Base-by-base conservation (phyloP, 257 asterid genomes). In the Rauvolfia tetraphylla region DNA sequence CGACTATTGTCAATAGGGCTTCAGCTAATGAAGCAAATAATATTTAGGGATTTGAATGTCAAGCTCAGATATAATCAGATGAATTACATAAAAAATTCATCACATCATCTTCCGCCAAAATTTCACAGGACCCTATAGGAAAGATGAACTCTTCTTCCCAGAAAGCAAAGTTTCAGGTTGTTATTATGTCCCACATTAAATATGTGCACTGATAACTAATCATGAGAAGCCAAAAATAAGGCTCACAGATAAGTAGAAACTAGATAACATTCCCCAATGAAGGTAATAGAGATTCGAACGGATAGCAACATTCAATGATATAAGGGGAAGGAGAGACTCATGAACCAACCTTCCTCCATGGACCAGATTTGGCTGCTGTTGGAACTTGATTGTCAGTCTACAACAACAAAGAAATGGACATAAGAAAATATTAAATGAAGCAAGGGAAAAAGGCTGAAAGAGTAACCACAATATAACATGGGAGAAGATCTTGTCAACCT, bases 281-380 rank as follows among this genome's bases (percentile, higher is more conserved):
- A 53, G n/a, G 39, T 7, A 69, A 3, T 46, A 41, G 20, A 49
- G 5, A 48, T 49, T 49, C 3, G 34, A 46, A 48, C 33, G 39
- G 73, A 75, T 39, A 23, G 7, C 51, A 41, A 53, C 53, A 49
- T 38, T 3, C 46, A 54, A 70, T 58, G 31, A 65, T 25, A 46
- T 36, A 3, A 61, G 13, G 69, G 33, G 18, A 31, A 12, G 71
- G 73, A 73, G 73, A 73, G 66, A 42, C 72, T 78, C 72, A 49
- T 79, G 57, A 17, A 85, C 96, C 11, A 78, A 93, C 98, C 99
- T 95, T 95, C 82, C 98, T 95, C 99, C 98, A 93, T 69, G 99
- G 98, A 78, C 99, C 99, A 75, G 97, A 91, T 89, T 88, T 95
- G 59, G 97, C 62, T 54, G 92, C 69, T 46, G 92, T 84, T 18